phyloP scores from a whole-genome alignment of 139 green algal genomes.

The Picochlorum costavermella region DNA sequence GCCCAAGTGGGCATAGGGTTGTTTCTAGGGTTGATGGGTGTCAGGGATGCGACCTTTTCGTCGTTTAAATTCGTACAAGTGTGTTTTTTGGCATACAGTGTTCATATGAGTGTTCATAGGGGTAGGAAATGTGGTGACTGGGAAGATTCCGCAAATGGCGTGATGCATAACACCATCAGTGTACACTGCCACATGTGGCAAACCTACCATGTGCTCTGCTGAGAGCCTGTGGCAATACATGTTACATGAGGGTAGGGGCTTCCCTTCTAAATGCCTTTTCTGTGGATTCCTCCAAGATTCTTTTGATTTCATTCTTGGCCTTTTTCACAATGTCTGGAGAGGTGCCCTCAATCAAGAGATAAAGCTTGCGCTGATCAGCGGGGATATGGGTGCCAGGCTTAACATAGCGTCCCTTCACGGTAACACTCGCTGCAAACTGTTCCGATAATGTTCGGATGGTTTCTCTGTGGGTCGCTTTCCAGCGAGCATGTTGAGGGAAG shows the following conservation, averaged over 20 bases:
- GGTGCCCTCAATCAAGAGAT: conserved; percentile 75
- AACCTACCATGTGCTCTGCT: not conserved
- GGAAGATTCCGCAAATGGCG: no score
- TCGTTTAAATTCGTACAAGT: no score
- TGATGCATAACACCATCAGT: no score
- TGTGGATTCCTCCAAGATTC: conserved; percentile 67
- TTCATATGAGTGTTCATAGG: no score
- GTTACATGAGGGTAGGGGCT: conserved; percentile 11
- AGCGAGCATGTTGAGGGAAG: conserved; percentile 93
- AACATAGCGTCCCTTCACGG: conserved; percentile 75
- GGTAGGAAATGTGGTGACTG: no score
- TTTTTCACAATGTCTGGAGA: conserved; percentile 56
- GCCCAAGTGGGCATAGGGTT: no score
- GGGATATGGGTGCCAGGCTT: conserved; percentile 37
- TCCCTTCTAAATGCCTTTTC: conserved; percentile 80
- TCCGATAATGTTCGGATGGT: conserved; percentile 76
- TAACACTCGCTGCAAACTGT: conserved; percentile 69
- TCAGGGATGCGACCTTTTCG: no score
- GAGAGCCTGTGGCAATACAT: not conserved
- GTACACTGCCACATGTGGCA: no score
- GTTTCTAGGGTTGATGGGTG: no score
- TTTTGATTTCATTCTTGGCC: conserved; percentile 74
- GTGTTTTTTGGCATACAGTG: no score
- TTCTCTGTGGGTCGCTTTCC: conserved; percentile 89
- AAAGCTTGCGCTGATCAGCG: conserved; percentile 87